Percentiles rank a stretch among this genome's conserved stretches.
Conservation (phyloP, 106 monocot species). For the Agapanthus africanus region DNA sequence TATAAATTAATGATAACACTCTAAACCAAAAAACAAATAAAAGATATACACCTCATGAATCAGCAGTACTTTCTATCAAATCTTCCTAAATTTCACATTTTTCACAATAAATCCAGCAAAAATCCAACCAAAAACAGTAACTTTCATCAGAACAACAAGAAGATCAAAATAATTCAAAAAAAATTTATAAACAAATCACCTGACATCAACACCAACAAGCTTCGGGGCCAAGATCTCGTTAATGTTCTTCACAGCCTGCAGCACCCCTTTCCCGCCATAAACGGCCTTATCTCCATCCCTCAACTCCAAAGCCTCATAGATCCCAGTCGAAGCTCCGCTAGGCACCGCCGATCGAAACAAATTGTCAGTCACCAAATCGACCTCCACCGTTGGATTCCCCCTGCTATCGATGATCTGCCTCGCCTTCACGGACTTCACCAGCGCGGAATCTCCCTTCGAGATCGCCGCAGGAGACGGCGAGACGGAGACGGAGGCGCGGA, state of each 20-base stretch:
- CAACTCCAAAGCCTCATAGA: conserved; percentile 92
- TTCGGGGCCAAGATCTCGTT: conserved; percentile 72
- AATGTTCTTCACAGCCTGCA: conserved; percentile 67
- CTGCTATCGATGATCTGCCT: conserved; percentile 93
- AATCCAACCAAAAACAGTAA: no score
- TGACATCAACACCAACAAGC: conserved; percentile 79
- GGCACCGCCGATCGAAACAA: conserved; percentile 86
- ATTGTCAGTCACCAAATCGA: conserved; percentile 57
- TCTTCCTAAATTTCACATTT: no score
- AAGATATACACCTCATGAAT: no score
- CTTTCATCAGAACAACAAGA: no score
- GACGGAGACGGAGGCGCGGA: conserved; percentile 25
- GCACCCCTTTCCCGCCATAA: conserved; percentile 89
- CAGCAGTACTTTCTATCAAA: no score
- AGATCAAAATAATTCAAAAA: no score
- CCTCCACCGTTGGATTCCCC: conserved; percentile 95
- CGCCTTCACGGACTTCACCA: conserved; percentile 59
- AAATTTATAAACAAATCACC: conserved; percentile 20
- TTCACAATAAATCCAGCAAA: no score
- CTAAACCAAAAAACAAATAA: no score
- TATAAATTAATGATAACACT: no score
- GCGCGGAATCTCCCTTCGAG: conserved; percentile 4
- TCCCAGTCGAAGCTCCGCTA: conserved; percentile 92
- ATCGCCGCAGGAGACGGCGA: conserved; percentile 10
- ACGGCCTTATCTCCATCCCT: conserved; percentile 76